Base-by-base conservation (phyloP, 371 early-diverging fungal species). In the Parasitella parasitica region DNA sequence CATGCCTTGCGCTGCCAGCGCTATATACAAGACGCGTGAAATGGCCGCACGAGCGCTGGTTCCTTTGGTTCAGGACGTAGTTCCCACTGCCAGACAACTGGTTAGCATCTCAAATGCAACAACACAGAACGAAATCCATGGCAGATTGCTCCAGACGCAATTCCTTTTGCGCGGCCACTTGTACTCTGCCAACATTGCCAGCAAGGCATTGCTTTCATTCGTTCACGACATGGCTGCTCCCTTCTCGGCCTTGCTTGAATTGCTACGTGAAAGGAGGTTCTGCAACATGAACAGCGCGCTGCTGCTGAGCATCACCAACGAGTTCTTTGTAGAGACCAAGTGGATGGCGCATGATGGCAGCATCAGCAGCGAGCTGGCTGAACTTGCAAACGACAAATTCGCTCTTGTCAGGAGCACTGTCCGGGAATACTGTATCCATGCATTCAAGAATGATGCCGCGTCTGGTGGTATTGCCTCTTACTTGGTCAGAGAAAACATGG, bases 11-110 rank as follows among this genome's bases (percentile, higher is more conserved):
- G 83, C 88, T 3, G 76, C 81, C 6, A 86, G 91, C 36, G 82
- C 90, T 0, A 89, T 93, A 37, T 91, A 80, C 74, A 92, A 90
- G 78, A 92, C 91, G 0, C 81, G 95, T 48, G 95, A 93, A 64
- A 92, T 95, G 87, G 88, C 94, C 0, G 92, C 93, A 0, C 80
- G 92, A 34, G 94, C 94, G 0, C 71, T 91, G 24, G 91, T 89
- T 1, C 87, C 95, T 2, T 66, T 94, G 61, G 75, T 94, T 3
- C 34, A 65, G 18, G 79, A 86, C 38, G 62, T 90, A 15, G 64
- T 86, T 7, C 63, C 66, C 20, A 76, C 73, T 9, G 67, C 85
- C 9, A 39, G 48, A 30, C 62, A 73, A 28, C 32, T 83, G 3
- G 16, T 75, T 24, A 34, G 54, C 12, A 54, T 70, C 18, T 52